phyloP scores from a whole-genome alignment of 2,329 filamentous ascomycete species.

The Dothistroma pini region DNA sequence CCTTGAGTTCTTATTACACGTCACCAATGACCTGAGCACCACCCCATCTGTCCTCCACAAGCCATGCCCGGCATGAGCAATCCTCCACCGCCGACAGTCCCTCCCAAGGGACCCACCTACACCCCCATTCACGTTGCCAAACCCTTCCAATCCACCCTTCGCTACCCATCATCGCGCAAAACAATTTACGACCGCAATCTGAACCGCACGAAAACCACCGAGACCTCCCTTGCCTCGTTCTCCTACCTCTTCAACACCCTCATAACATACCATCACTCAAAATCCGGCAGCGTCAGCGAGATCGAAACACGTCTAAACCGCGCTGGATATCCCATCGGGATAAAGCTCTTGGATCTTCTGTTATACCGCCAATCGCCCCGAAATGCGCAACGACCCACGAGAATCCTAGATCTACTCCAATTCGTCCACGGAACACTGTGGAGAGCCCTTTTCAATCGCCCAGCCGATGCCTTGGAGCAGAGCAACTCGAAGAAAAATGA shows the following conservation, averaged over 20 bases:
- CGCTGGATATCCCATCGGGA: constrained; percentile 80
- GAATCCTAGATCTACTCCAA: constrained; percentile 86
- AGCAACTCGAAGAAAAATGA: constrained; percentile 81
- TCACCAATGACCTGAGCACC: background rate
- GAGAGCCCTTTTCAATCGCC: constrained; percentile 85
- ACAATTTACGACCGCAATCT: constrained; percentile 96
- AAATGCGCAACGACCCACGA: constrained; percentile 68
- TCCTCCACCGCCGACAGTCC: constrained; percentile 15
- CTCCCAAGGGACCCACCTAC: constrained; percentile 17
- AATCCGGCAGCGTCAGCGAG: constrained; percentile 89
- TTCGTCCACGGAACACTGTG: constrained; percentile 92
- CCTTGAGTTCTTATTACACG: background rate
- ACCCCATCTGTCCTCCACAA: background rate
- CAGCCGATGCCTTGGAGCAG: constrained; percentile 90
- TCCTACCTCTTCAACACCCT: constrained; percentile 96
- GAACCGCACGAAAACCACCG: constrained; percentile 81
- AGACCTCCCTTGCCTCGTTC: constrained; percentile 90
- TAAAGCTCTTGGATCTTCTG: constrained; percentile 91
- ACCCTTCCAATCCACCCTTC: constrained; percentile 56
- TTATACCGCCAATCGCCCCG: constrained; percentile 75
- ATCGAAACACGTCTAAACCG: constrained; percentile 57
- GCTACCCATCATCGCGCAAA: constrained; percentile 89
- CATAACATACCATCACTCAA: constrained; percentile 88
- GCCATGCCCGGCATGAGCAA: constrained; percentile 12
- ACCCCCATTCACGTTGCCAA: constrained; percentile 32